Evolutionary conservation across 2,329 filamentous ascomycete species (phyloP).

Genomic region (Pestalotiopsis sp.): DNA sequence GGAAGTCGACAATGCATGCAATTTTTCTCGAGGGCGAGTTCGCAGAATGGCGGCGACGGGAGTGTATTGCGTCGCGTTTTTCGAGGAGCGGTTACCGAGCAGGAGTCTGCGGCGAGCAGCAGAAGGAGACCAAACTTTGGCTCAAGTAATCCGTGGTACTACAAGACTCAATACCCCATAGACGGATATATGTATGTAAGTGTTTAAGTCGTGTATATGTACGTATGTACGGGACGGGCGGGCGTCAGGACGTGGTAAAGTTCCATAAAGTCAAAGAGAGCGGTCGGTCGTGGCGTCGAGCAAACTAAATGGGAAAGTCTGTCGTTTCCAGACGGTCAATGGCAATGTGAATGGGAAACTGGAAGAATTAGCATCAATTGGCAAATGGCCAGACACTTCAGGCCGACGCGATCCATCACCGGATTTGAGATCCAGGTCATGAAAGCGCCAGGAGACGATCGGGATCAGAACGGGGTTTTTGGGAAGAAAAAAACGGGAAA

Average conservation of each 20-base stretch:
- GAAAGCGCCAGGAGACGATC: constrained; percentile 9
- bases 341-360: constrained; percentile 36
- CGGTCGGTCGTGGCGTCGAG: constrained; percentile 28
- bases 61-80: not conserved
- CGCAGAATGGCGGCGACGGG: not conserved
- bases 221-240: constrained; percentile 15
- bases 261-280: not conserved
- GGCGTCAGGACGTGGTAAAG: constrained; percentile 19
- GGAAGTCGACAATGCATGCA: not conserved
- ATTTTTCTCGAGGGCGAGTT: not conserved
- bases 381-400: not conserved
- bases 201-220: not conserved
- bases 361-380: constrained; percentile 18
- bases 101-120: not conserved
- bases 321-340: constrained; percentile 30
- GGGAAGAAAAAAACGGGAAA: not conserved
- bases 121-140: not conserved
- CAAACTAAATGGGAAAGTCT: constrained; percentile 27
- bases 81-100: not conserved
- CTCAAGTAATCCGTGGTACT: not conserved
- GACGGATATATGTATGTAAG: constrained; percentile 12
- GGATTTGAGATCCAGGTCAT: constrained; percentile 19
- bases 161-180: not conserved
- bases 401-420: constrained; percentile 12
- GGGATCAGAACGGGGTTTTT: constrained; percentile 8